Evolutionary conservation across 257 asterid species (phyloP), one percentile per base, ranked within the genome.

Genomic region (Coffea eugenioides): DNA sequence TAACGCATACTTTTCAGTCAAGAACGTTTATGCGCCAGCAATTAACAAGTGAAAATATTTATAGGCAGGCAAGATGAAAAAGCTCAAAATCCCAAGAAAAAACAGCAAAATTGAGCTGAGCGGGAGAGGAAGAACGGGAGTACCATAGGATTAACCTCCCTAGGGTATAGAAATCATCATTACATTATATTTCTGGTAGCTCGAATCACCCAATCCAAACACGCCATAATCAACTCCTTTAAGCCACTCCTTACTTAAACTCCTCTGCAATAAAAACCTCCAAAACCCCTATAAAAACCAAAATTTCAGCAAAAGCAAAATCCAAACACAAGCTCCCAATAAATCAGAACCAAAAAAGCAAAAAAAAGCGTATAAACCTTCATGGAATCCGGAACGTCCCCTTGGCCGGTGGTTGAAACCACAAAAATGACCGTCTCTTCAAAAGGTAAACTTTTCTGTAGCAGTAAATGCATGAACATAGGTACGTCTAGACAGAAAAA

Each of bases 171-270:
- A 74, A 75, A 56, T 75, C 79, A 54, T 68, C 74, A 83, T 86
- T 91, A 96, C 98, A 88, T 96, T 96, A 85, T 91, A 94, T 82
- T 96, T 94, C 90, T 94, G 99, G 93, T 92, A 96, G 91, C 99
- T 84, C 5, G 98, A 96, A 89, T 93, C 98, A 61, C 99, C 99
- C 91, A 96, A 84, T 85, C 99, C 99, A 85, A 94, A 96, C 75
- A 96, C 97, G 2, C 98, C 97, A 85, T 89, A 95, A 18, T 89
- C 81, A 75, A 94, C 97, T 80, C 94, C 95, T 84, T 89, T 73
- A 81, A 95, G 97, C 99, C 99, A 96, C 64, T 84, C 91, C 46
- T 76, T 77, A 10, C 90, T 83, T 86, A 96, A 86, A 83, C 84
- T 94, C 80, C 90, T 94, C 86, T 89, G 97, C 91, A 96, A 85